Evolutionary conservation across 2,329 filamentous ascomycete species (phyloP), one percentile per base, ranked within the genome.

Genomic region (Fusarium hainanense): DNA sequence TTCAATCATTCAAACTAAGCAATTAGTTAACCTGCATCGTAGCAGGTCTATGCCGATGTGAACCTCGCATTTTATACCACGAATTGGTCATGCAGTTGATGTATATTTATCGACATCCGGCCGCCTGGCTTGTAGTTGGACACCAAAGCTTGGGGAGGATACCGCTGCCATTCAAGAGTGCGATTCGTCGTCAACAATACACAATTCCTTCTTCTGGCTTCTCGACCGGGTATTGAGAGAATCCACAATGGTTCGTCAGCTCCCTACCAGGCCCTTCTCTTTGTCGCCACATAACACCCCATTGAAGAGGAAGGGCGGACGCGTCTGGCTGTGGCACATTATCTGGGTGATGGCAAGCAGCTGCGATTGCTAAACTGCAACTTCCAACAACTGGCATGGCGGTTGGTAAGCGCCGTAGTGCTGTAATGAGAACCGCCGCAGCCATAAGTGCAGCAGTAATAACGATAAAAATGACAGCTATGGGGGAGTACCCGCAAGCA

Each of bases 201-300:
- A 51, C 7, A 16, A 11, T 14, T 6, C n/a, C 13, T 2, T 11
- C 3, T 23, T 6, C 9, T 8, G 52, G 52, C 14, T 28, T 7
- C 3, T 30, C 10, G 6, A 55, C 18, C 1, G 23, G 7, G 5
- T 30, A 12, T 7, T 40, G 21, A 14, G 52, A 55, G 7, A 56
- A 40, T 1, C 42, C 42, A 11, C 52, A 56, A n/a, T 56, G 42
- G 1, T 30, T 3, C 18, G 23, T 30, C 0, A 28, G 7, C 23
- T 40, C n/a, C 5, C 3, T 2, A 23, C 4, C 8, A 3, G 4
- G 16, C 0, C 0, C 18, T 14, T 55, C 23, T 4, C 4, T 18
- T 13, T 48, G 6, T 3, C 32, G 5, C 32, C 3, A 6, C 23
- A 40, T 48, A 4, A 55, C n/a, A 7, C 52, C 42, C 52, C 21